A percentile compares a stretch with the other conserved stretches of the same genome.
phyloP scores from a whole-genome alignment of 192 early-diverging fungal species.

The Funneliformis mosseae region DNA sequence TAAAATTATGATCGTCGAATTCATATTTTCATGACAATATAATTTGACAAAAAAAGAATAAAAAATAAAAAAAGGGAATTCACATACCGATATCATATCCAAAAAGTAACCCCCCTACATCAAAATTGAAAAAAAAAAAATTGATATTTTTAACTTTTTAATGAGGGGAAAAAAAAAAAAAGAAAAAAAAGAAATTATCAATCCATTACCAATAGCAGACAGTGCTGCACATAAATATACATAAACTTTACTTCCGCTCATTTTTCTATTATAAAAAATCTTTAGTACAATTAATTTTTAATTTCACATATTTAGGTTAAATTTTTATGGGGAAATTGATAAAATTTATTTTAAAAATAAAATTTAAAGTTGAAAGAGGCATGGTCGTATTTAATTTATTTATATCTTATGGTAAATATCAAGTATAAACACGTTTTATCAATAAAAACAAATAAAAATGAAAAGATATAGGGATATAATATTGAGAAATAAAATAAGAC shows the following conservation, averaged over 20 bases:
- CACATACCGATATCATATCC: constrained; percentile 11
- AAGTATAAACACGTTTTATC: too few relatives aligned
- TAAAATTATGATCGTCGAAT: background rate
- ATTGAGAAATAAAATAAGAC: too few relatives aligned
- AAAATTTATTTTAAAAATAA: too few relatives aligned
- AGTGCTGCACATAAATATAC: background rate
- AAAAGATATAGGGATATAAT: too few relatives aligned
- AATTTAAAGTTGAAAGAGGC: too few relatives aligned
- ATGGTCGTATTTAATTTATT: too few relatives aligned
- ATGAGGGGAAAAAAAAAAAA: background rate
- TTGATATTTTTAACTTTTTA: background rate
- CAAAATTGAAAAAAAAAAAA: background rate
- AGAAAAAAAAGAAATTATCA: background rate
- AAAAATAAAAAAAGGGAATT: background rate
- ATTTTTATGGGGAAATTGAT: too few relatives aligned
- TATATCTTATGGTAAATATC: too few relatives aligned
- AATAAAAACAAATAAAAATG: too few relatives aligned
- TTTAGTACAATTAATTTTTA: too few relatives aligned
- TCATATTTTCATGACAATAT: background rate
- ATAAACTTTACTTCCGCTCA: background rate
- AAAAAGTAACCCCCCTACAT: constrained; percentile 12
- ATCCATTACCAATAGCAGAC: background rate
- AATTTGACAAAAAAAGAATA: background rate
- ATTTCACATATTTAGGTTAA: too few relatives aligned
- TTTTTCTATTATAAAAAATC: background rate